A percentile compares a stretch with the other conserved stretches of the same genome.
Evolutionary conservation across 192 early-diverging fungal genomes (phyloP).

Genomic region (Lunasporangiospora selenospora): DNA sequence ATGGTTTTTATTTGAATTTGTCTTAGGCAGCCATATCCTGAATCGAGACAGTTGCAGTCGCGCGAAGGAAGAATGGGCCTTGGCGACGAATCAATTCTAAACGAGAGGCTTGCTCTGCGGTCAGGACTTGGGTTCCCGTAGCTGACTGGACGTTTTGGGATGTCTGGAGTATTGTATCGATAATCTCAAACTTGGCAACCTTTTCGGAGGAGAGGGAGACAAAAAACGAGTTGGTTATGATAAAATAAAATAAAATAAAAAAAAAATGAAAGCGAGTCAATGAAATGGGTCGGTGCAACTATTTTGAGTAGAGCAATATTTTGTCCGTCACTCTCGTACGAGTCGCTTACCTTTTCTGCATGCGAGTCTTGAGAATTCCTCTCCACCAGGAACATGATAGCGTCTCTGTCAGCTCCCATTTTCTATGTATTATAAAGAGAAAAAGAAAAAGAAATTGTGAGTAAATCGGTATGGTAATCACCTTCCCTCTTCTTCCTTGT

Average conservation of each 20-base stretch:
- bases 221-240: background rate
- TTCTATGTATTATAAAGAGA: conserved; percentile 11
- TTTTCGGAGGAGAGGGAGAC: too few relatives aligned
- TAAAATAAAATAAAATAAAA: background rate
- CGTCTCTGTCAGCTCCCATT: conserved; percentile 17
- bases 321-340: too few relatives aligned
- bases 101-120: conserved; percentile 31
- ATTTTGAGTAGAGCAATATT: too few relatives aligned
- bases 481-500: too few relatives aligned
- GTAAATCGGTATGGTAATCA: too few relatives aligned
- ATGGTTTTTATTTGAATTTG: background rate
- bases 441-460: background rate
- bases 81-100: conserved; percentile 30
- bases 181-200: conserved; percentile 34
- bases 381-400: conserved; percentile 23
- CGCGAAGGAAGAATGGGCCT: conserved; percentile 36
- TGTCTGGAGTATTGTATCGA: conserved; percentile 24
- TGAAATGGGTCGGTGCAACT: background rate
- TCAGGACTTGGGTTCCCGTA: background rate
- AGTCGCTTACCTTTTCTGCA: conserved; percentile 40
- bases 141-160: background rate
- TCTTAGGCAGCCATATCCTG: conserved; percentile 29
- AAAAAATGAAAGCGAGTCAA: too few relatives aligned
- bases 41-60: conserved; percentile 29
- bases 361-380: conserved; percentile 22